Conservation (phyloP, 768 basidiomycete genomes). For the Phylloporus rhodoxanthus region DNA sequence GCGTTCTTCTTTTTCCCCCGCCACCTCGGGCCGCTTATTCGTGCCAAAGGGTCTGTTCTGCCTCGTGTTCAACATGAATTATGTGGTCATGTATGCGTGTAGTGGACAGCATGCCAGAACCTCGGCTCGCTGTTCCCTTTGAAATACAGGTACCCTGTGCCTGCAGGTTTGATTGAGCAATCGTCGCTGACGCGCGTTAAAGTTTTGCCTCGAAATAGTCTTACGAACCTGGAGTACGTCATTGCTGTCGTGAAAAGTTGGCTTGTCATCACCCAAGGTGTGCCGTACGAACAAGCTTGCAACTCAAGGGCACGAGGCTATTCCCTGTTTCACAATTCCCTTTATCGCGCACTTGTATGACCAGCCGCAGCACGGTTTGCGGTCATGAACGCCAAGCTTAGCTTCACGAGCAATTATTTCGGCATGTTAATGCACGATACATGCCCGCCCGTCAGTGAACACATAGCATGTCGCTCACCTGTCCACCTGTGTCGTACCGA, state of each 20-base stretch:
- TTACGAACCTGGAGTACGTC: conserved; percentile 24
- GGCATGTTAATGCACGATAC: conserved; percentile 18
- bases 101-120: conserved; percentile 8
- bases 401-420: conserved; percentile 12
- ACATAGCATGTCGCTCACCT: conserved; percentile 14
- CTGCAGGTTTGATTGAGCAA: conserved; percentile 7
- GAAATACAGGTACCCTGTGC: conserved; percentile 12
- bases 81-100: conserved; percentile 12
- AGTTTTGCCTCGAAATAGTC: conserved; percentile 23
- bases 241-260: conserved; percentile 15
- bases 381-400: conserved; percentile 12
- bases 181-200: conserved; percentile 11
- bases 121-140: conserved; percentile 1
- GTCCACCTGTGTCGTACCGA: conserved; percentile 17
- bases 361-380: conserved; percentile 17
- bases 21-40: conserved; percentile 3
- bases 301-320: conserved; percentile 13
- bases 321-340: conserved; percentile 18
- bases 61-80: conserved; percentile 24
- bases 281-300: conserved; percentile 9
- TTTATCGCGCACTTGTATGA: conserved; percentile 9
- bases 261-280: conserved; percentile 7
- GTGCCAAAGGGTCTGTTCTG: conserved; percentile 9
- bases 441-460: conserved; percentile 14
- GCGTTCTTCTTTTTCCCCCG: conserved; percentile 6